These are phyloP conservation scores for Penicillium antarcticum DNA, from an alignment of 495 filamentous ascomycete species.

Conservation along the genomic window DNA sequence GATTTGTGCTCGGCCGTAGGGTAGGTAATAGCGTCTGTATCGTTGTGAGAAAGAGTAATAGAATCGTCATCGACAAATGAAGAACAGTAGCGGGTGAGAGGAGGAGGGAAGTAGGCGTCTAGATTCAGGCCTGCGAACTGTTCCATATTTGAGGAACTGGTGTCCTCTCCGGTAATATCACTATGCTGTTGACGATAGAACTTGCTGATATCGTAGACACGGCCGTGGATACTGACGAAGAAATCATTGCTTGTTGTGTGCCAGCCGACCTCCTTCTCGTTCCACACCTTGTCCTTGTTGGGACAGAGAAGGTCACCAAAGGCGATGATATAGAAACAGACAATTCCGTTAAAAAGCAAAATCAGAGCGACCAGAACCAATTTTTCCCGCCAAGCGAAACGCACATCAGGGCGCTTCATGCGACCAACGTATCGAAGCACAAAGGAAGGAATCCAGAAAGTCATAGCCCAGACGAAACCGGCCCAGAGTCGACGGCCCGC, in stretches of 20 bases:
- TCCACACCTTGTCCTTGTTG: constrained; percentile 89
- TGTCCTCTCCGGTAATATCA: constrained; percentile 53
- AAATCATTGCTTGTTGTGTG: constrained; percentile 75
- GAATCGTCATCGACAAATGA: constrained; percentile 55
- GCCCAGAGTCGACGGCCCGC: constrained; percentile 72
- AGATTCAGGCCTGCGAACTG: constrained; percentile 74
- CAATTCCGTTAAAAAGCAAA: constrained; percentile 71
- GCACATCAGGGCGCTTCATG: constrained; percentile 96
- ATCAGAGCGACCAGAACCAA: constrained; percentile 79
- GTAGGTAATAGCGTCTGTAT: constrained; percentile 46
- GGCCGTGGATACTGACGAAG: constrained; percentile 83
- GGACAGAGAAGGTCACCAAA: constrained; percentile 87
- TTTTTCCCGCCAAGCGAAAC: constrained; percentile 97
- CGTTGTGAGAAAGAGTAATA: constrained; percentile 57
- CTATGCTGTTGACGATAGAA: constrained; percentile 86
- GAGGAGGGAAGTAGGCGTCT: constrained; percentile 79
- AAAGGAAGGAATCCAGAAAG: constrained; percentile 94
- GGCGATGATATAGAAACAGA: constrained; percentile 90
- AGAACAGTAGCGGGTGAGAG: constrained; percentile 70
- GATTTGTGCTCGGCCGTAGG: constrained; percentile 61
- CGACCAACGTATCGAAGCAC: constrained; percentile 75
- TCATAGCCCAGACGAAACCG: constrained; percentile 74
- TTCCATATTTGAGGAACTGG: constrained; percentile 64
- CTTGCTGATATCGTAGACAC: constrained; percentile 87
- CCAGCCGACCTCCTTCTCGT: constrained; percentile 61